Base-by-base conservation (phyloP, 1,139 yeast genomes). In the Debaryomyces psychrophilus region DNA sequence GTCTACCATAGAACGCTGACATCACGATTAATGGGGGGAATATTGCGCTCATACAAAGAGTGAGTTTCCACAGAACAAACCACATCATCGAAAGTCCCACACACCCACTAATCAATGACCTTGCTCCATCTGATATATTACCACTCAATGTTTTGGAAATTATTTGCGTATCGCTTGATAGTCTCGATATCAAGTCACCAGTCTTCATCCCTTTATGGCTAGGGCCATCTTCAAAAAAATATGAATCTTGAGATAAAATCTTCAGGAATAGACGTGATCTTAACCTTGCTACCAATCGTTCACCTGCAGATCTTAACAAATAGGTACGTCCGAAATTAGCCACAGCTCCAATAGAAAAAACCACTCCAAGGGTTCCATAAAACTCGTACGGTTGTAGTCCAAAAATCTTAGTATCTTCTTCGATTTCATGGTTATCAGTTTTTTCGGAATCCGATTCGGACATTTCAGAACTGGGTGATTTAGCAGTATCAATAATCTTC, bases 31-130 rank as follows among this genome's bases (percentile, higher is more conserved):
- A 78, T 0, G 96, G 95, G 1, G 98, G 98, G 42, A 90, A 83
- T 54, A 90, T 79, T 35, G 87, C 68, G 58, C 90, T 73, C 73
- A 92, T 83, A 43, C 90, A 80, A 8, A 85, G 70, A 0, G 97
- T 87, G 50, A 92, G 73, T 57, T 88, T 83, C 62, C 89, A 76
- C 12, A 95, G 87, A n/a, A 92, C 87, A 55, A 82, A 79, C 52
- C 90, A 80, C 98, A 93, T 92, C 93, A 90, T 88, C 0, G 88
- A 82, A 37, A 73, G 57, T 0, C 97, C 96, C 28, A 89, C 87
- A 12, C 79, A 73, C 2, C 96, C 97, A 45, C 90, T 83, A 29
- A 93, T 81, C 0, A 84, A 59, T 9, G 96, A 85, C 45, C 96
- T 79, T 46, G 88, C 81, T 22, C 98, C 99, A 64, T 93, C 98